These are phyloP conservation scores for Boletales sp. DNA, from an alignment of 768 basidiomycete species.

Conservation along the genomic window DNA sequence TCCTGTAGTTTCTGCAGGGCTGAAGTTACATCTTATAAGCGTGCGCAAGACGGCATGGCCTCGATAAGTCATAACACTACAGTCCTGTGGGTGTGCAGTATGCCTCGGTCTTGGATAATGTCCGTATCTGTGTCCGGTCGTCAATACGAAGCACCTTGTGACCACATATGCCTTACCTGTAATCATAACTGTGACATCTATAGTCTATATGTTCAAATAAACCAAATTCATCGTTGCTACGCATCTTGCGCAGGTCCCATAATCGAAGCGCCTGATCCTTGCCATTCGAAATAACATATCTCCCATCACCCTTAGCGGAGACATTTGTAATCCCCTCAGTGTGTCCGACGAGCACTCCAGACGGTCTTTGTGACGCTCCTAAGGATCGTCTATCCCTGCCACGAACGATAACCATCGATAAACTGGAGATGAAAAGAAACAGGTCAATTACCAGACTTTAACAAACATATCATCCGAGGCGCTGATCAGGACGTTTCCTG, in stretches of 20 bases:
- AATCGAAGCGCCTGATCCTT: constrained; percentile 91
- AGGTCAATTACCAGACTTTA: constrained; percentile 81
- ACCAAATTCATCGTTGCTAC: constrained; percentile 66
- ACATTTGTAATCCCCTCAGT: constrained; percentile 96
- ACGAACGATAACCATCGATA: not conserved
- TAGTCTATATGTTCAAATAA: constrained; percentile 45
- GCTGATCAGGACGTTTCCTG: constrained; percentile 91
- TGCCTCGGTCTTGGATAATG: constrained; percentile 61
- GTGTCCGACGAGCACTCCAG: constrained; percentile 91
- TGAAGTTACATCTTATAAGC: constrained; percentile 95
- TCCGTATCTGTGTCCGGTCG: constrained; percentile 44
- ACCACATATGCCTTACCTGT: constrained; percentile 54
- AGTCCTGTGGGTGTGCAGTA: constrained; percentile 78
- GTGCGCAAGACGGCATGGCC: constrained; percentile 90
- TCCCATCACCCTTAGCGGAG: constrained; percentile 92
- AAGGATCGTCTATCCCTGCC: constrained; percentile 52
- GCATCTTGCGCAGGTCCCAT: constrained; percentile 96
- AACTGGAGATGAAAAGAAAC: not conserved
- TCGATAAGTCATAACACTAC: constrained; percentile 93
- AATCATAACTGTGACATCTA: constrained; percentile 68
- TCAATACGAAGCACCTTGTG: constrained; percentile 8
- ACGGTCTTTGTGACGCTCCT: constrained; percentile 60
- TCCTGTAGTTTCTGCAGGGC: constrained; percentile 88
- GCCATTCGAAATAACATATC: constrained; percentile 92
- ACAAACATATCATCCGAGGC: constrained; percentile 93